Conservation (phyloP, 495 filamentous ascomycete species). For the Aspergillus hancockii region DNA sequence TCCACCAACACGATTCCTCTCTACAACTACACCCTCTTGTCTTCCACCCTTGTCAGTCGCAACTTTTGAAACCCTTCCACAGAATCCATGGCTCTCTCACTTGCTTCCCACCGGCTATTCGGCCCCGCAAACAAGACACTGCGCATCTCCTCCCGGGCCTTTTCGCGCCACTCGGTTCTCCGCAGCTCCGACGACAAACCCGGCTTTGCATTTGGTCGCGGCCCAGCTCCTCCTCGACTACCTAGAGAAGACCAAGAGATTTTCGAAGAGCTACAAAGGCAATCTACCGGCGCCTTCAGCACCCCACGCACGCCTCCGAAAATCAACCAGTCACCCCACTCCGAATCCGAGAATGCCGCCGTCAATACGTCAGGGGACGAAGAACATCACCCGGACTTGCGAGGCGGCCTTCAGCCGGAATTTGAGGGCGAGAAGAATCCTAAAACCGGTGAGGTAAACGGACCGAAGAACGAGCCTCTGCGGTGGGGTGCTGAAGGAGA, state of each 20-base stretch:
- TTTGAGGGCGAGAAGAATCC: slow-evolving; percentile 94
- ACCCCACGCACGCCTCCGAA: slow-evolving; percentile 50
- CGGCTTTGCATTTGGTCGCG: slow-evolving; percentile 42
- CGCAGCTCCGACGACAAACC: slow-evolving; percentile 33
- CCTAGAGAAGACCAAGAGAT: slow-evolving; percentile 88
- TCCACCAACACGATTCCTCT: neutral
- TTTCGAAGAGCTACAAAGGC: slow-evolving; percentile 80
- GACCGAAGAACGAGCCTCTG: slow-evolving; percentile 96
- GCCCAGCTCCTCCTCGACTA: slow-evolving; percentile 79
- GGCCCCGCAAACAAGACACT: slow-evolving; percentile 20
- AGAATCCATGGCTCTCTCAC: slow-evolving; percentile 14
- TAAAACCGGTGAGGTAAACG: slow-evolving; percentile 93
- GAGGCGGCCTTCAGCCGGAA: slow-evolving; percentile 77
- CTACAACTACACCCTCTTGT: neutral
- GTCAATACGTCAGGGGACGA: slow-evolving; percentile 54
- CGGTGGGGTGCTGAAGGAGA: slow-evolving; percentile 81
- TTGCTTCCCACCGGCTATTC: slow-evolving; percentile 21
- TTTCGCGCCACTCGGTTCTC: slow-evolving; percentile 35
- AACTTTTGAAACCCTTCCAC: neutral
- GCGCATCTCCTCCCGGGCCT: slow-evolving; percentile 28
- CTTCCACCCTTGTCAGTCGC: neutral
- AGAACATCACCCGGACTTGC: slow-evolving; percentile 69
- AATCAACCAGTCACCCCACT: slow-evolving; percentile 47
- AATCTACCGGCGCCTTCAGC: slow-evolving; percentile 73
- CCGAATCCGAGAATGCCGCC: slow-evolving; percentile 30